Percentiles rank a stretch among this genome's conserved stretches.
Conservation (phyloP, 257 asterid genomes). For the Solanum paucissectum region DNA sequence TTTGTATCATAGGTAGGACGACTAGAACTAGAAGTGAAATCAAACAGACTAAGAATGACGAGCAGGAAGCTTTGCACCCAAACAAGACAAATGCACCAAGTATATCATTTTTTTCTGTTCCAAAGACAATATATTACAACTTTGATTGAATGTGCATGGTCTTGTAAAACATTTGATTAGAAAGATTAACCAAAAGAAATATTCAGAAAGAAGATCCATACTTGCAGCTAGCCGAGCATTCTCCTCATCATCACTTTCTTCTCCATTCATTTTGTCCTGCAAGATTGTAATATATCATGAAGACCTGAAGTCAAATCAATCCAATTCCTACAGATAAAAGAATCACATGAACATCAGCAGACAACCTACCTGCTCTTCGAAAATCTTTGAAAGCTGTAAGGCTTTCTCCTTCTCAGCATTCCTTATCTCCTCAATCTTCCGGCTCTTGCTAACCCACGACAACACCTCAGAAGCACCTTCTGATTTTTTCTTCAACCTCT, state of each 20-base stretch:
- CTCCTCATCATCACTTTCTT: slow-evolving; percentile 71
- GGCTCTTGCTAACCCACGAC: slow-evolving; percentile 76
- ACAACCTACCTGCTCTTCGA: slow-evolving; percentile 82
- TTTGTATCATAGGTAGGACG: not conserved
- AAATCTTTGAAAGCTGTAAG: slow-evolving; percentile 63
- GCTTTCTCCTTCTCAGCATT: slow-evolving; percentile 68
- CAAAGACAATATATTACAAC: not conserved
- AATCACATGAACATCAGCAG: not conserved
- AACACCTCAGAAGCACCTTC: slow-evolving; percentile 75
- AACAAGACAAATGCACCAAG: not conserved
- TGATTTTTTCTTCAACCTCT: slow-evolving; percentile 56
- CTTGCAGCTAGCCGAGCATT: slow-evolving; percentile 30
- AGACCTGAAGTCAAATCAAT: not conserved
- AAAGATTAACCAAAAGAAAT: not conserved
- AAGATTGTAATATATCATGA: not conserved
- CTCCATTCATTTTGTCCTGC: slow-evolving; percentile 77
- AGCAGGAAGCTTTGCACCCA: not conserved
- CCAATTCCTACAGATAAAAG: not conserved
- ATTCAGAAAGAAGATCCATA: slow-evolving; percentile 15
- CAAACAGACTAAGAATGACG: not conserved
- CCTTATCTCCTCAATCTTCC: slow-evolving; percentile 68
- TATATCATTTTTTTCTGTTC: not conserved
- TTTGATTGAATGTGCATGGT: not conserved
- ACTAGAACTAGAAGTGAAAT: not conserved
- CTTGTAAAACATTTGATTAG: not conserved